Percentiles rank a stretch among this genome's conserved stretches.
These are phyloP conservation scores for Parasitella parasitica DNA, from an alignment of 371 early-diverging fungal genomes.

Conservation along the genomic window DNA sequence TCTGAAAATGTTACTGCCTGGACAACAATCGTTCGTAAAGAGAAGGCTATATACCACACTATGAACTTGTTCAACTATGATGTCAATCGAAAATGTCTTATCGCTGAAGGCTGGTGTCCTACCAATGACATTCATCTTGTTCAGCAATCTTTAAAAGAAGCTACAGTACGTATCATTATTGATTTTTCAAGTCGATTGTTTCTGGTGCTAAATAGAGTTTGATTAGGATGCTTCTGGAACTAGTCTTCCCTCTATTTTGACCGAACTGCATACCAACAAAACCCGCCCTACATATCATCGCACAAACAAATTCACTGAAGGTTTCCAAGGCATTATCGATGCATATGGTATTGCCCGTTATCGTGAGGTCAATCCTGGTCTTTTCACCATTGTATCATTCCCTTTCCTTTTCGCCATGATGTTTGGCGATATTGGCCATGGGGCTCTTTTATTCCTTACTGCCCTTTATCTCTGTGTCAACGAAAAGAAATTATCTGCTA, in stretches of 20 bases:
- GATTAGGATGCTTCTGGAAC: slow-evolving; percentile 53
- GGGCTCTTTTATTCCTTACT: slow-evolving; percentile 76
- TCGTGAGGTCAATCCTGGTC: slow-evolving; percentile 99
- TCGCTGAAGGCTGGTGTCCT: slow-evolving; percentile 98
- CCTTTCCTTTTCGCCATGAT: slow-evolving; percentile 99
- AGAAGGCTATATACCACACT: slow-evolving; percentile 93
- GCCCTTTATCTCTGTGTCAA: slow-evolving; percentile 80
- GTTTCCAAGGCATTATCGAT: slow-evolving; percentile 98
- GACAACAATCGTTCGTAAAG: slow-evolving; percentile 88
- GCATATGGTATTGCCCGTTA: slow-evolving; percentile 99
- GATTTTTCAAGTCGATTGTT: no score
- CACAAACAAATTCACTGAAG: slow-evolving; percentile 94
- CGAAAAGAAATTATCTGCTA: slow-evolving; percentile 72
- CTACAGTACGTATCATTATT: slow-evolving; percentile 29
- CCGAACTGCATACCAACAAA: slow-evolving; percentile 78
- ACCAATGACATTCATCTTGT: slow-evolving; percentile 73
- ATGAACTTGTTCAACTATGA: slow-evolving; percentile 95
- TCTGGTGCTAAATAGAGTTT: no score
- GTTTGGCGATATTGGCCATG: slow-evolving; percentile 99
- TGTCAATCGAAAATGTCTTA: slow-evolving; percentile 84
- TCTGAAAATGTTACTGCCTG: slow-evolving; percentile 78
- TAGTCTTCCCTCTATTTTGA: slow-evolving; percentile 83
- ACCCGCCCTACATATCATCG: slow-evolving; percentile 96
- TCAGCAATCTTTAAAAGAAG: slow-evolving; percentile 77
- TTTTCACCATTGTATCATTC: slow-evolving; percentile 97